Conservation (phyloP, 148 eudicot genomes). For the Nepenthes mirabilis region DNA sequence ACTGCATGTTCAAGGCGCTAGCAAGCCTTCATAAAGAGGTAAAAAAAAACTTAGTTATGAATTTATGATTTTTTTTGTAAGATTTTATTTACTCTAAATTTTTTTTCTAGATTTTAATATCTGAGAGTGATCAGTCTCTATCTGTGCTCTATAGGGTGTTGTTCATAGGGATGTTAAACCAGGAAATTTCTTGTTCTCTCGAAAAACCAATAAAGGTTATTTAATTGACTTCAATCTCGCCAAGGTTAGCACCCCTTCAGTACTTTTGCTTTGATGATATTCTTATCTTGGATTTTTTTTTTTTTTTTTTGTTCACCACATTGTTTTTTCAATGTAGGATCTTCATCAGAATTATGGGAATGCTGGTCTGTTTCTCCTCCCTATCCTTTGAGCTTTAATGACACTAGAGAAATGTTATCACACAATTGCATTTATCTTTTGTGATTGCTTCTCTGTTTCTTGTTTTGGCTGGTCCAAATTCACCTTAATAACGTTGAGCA, state of each 20-base stretch:
- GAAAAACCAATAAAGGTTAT: constrained; percentile 53
- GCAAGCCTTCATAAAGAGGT: constrained; percentile 88
- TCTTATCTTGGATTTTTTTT: constrained; percentile 1
- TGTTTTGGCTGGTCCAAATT: no score
- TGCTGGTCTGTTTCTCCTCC: constrained; percentile 25
- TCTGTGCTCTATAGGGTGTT: constrained; percentile 44
- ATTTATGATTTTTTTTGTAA: background rate
- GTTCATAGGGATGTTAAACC: constrained; percentile 97
- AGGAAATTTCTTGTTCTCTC: constrained; percentile 83
- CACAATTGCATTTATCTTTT: background rate
- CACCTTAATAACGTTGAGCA: no score
- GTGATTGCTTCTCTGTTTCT: no score
- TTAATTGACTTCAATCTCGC: constrained; percentile 96
- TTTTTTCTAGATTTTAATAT: background rate
- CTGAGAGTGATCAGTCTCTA: background rate
- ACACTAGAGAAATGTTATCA: background rate
- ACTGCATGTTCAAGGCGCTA: constrained; percentile 88
- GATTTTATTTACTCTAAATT: background rate
- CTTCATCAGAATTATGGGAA: constrained; percentile 45
- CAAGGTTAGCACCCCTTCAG: constrained; percentile 31
- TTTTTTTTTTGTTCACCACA: background rate
- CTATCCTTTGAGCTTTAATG: background rate
- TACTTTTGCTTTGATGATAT: no score
- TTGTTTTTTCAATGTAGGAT: constrained; percentile 32
- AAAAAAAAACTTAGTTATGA: background rate